Conservation (phyloP, 2,329 filamentous ascomycete species). For the Aurifilum marmelostoma region DNA sequence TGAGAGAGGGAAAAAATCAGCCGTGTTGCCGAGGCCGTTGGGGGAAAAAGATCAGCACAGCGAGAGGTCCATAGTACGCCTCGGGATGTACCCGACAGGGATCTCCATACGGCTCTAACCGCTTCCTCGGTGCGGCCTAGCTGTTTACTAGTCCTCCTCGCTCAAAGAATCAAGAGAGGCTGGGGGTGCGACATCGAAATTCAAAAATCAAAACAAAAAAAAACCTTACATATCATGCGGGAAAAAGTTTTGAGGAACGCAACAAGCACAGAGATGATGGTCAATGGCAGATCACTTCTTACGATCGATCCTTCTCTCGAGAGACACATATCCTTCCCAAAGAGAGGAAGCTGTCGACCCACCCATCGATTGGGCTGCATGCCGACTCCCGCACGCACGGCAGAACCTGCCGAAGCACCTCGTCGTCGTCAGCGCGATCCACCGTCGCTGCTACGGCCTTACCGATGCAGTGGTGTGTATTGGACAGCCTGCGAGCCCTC, state of each 20-base stretch:
- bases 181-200: background rate
- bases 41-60: background rate
- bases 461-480: background rate
- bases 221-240: no score
- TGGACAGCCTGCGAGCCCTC: background rate
- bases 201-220: no score
- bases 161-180: background rate
- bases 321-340: no score
- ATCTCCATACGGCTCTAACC: constrained; percentile 16
- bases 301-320: background rate
- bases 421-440: constrained; percentile 17
- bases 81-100: constrained; percentile 16
- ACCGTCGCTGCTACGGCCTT: background rate
- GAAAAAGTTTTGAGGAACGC: no score
- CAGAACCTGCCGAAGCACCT: constrained; percentile 12
- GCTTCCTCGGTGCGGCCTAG: background rate
- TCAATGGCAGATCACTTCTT: background rate
- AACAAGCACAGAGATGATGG: background rate
- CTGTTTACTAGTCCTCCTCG: background rate
- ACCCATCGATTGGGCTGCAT: constrained; percentile 3
- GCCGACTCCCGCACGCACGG: constrained; percentile 3
- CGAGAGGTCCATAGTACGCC: background rate
- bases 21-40: constrained; percentile 4
- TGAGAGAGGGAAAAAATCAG: background rate
- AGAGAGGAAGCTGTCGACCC: background rate